Base-by-base conservation (phyloP, 805 yeast genomes). In the Barnettozyma sucrosica region DNA sequence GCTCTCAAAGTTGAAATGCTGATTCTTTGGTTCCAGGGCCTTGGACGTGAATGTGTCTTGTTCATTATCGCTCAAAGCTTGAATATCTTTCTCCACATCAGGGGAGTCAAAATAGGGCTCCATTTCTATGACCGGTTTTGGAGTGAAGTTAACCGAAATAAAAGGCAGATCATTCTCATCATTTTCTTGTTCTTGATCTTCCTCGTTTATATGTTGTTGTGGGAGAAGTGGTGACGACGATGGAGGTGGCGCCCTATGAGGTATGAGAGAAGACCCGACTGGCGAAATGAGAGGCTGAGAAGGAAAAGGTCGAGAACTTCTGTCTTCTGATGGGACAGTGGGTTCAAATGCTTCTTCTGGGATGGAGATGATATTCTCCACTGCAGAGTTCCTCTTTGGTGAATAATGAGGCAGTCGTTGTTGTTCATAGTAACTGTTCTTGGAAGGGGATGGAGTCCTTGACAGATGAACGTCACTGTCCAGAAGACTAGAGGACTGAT, bases 21-120 rank as follows among this genome's bases (percentile, higher is more conserved):
- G 50, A 23, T 47, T 46, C 34, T 46, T 44, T 36, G 52, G 52
- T 4, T 26, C 43, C 33, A 49, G 36, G 4, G 55, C 30, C 21
- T 7, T 51, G 9, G 51, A 43, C 6, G 55, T 45, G 39, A 55
- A 47, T 1, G 61, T 53, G 26, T 54, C 56, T 20, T 54, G 58
- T 7, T 33, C 45, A 33, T 23, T 25, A 14, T 41, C 55, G 32
- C 50, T 51, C n/a, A 50, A 55, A 18, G 48, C 47, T 25, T 46
- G 44, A 19, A 51, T 45, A n/a, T 45, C 54, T n/a, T 49, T 46
- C 24, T 48, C 52, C 36, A 25, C 43, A 9, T 46, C 37, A 30
- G 56, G 51, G 5, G 47, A 43, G 18, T 51, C 10, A 44, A 39
- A 26, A 14, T 19, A 19, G 9, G 18, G 20, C 36, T n/a, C 45